Base-by-base conservation (phyloP, 805 yeast species). In the Metschnikowia shivogae region DNA sequence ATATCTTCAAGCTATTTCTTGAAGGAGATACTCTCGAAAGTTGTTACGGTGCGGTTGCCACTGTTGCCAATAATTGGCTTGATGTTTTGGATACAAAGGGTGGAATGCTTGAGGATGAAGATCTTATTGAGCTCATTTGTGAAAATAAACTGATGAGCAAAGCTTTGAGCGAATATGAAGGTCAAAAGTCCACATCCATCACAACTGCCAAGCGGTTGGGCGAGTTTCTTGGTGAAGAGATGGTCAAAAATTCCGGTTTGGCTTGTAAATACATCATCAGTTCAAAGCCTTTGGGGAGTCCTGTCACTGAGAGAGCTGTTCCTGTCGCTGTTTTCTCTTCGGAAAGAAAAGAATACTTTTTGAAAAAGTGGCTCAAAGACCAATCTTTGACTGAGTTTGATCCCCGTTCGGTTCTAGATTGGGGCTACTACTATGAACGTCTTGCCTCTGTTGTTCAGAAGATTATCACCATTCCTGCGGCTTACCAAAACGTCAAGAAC, bases 271-370 rank as follows among this genome's bases (percentile, higher is more conserved):
- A 89, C 67, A 84, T 93, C 63, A 90, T 93, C 52, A 83, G 97
- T 49, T 79, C 81, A 39, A 81, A 78, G 52, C 99, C 99, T 1
- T 57, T 75, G 17, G 84, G 84, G 35, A 84, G 95, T 1, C 96
- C 99, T 0, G 90, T 90, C 27, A 89, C 99, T 0, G 98, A 92
- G 59, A 76, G 99, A 53, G 99, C 99, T 0, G 76, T 93, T 36
- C 99, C 99, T 0, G 96, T 95, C 5, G 93, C 97, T 0, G 89
- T 93, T 14, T 95, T 93, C 61, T 85, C 96, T 0, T 84, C 97
- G 0, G 97, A 89, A 27, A 84, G 85, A 43, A 89, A 89, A 61
- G 76, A 82, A 48, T 77, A 76, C 35, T 93, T 79, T 58, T 65
- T 93, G 59, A 78, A 90, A 56, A 82, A 87, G 57, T 93, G 99